Evolutionary conservation across 169 alveolate genomes (phyloP), one percentile per base, ranked within the genome.

Genomic region (Eimeria praecox): DNA sequence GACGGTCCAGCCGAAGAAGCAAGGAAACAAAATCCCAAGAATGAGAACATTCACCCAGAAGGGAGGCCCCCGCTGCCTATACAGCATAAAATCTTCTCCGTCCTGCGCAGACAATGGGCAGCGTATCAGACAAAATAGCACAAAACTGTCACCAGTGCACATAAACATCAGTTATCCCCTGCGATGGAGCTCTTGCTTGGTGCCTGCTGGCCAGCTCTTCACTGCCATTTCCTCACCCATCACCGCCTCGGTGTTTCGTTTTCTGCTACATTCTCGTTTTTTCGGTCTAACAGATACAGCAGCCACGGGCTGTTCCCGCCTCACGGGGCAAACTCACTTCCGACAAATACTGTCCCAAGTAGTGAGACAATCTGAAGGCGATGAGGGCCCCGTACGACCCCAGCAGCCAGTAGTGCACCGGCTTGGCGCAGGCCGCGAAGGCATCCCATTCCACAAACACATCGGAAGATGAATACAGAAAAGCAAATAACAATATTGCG

Each of bases 361-460:
- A 97, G 92, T 97, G 97, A 33, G 97, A 88, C 73, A 97, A 88
- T 71, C 98, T 94, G 90, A 96, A 97, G 44, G 96, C 82, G 40
- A 97, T 83, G 75, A 97, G 96, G 49, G 98, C 95, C 40, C 95
- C 96, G 82, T 97, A 97, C 59, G 98, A 97, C 40, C 97, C 95
- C 73, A 97, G 94, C 35, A 97, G 92, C 98, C 98, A 97, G 66
- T 95, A 89, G 90, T 97, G 98, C 46, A 97, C 96, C 30, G 98
- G 98, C 94, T 96, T 95, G 46, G 96, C 78, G 86, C 98, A 97
- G 12, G 95, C 91, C 8, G 97, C 94, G 82, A 97, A 97, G 10
- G 96, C 78, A 24, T 97, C 97, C 98, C 98, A 97, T 75, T 97
- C 98, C 64, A 97, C 85, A 40, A 97, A 95, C 56, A 97, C 94